Conservation (phyloP, 257 asterid species). For the Nicotiana sylvestris region DNA sequence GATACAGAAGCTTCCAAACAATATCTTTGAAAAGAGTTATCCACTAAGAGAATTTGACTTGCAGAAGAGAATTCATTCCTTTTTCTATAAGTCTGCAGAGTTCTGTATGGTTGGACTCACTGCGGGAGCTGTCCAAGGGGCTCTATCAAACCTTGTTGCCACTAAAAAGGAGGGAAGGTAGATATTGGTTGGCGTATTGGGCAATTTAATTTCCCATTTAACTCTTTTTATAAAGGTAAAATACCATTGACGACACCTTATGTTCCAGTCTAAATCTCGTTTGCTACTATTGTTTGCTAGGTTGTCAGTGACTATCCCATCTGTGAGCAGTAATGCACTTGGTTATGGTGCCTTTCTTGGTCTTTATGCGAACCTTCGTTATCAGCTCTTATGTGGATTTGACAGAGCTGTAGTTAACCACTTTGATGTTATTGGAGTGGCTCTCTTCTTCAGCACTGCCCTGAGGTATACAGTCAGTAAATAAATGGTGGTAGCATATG, state of each 20-base stretch:
- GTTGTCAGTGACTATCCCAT: conserved; percentile 73
- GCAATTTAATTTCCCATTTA: not conserved
- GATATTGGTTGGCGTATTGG: not conserved
- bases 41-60: conserved; percentile 80
- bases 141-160: conserved; percentile 65
- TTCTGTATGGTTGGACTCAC: conserved; percentile 88
- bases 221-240: not conserved
- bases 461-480: conserved; percentile 45
- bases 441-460: conserved; percentile 70
- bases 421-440: conserved; percentile 90
- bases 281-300: conserved; percentile 25
- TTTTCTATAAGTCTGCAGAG: conserved; percentile 85
- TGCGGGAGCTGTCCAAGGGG: conserved; percentile 91
- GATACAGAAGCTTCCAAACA: conserved; percentile 90
- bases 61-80: conserved; percentile 80
- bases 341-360: conserved; percentile 98
- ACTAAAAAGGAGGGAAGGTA: conserved; percentile 91
- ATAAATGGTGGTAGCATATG: not conserved
- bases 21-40: conserved; percentile 85
- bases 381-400: conserved; percentile 81
- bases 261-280: not conserved
- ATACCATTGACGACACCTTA: not conserved
- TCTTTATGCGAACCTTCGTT: conserved; percentile 76
- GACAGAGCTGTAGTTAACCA: conserved; percentile 59
- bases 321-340: conserved; percentile 83